Percentiles rank a stretch among this genome's conserved stretches.
Conservation (phyloP, 2,329 filamentous ascomycete species). For the Sarocladium oryzae region DNA sequence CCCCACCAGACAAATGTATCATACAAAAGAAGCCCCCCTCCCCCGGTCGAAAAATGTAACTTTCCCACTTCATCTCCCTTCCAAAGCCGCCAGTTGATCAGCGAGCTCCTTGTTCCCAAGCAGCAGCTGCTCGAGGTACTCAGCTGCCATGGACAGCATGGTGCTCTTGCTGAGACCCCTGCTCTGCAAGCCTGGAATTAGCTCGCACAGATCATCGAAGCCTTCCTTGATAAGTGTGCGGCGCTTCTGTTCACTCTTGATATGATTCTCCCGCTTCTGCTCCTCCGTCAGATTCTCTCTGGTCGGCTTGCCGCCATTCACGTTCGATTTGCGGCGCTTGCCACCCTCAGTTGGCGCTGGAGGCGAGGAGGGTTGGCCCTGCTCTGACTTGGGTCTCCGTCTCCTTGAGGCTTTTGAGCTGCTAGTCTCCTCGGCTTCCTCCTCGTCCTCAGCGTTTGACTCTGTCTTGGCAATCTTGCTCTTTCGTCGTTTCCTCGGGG, state of each 20-base stretch:
- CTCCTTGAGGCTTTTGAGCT: constrained; percentile 16
- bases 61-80: constrained; percentile 17
- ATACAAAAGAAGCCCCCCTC: background rate
- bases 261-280: constrained; percentile 81
- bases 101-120: constrained; percentile 59
- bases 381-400: constrained; percentile 2
- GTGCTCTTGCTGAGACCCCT: constrained; percentile 79
- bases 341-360: constrained; percentile 25
- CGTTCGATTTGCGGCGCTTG: constrained; percentile 46
- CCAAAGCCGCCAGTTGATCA: constrained; percentile 39
- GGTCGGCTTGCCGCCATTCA: constrained; percentile 35
- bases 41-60: background rate
- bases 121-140: constrained; percentile 70
- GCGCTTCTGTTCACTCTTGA: constrained; percentile 80
- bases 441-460: constrained; percentile 33
- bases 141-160: constrained; percentile 66
- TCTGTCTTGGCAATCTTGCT: constrained; percentile 41
- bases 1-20: too few species aligned
- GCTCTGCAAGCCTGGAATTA: constrained; percentile 68
- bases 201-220: constrained; percentile 69
- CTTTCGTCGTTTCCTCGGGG: constrained; percentile 48
- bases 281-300: constrained; percentile 73
- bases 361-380: constrained; percentile 12
- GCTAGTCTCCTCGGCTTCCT: constrained; percentile 34
- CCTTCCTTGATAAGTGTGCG: constrained; percentile 75